These are phyloP conservation scores for Rubia balearica DNA, from an alignment of 305 asterid species.

Conservation along the genomic window DNA sequence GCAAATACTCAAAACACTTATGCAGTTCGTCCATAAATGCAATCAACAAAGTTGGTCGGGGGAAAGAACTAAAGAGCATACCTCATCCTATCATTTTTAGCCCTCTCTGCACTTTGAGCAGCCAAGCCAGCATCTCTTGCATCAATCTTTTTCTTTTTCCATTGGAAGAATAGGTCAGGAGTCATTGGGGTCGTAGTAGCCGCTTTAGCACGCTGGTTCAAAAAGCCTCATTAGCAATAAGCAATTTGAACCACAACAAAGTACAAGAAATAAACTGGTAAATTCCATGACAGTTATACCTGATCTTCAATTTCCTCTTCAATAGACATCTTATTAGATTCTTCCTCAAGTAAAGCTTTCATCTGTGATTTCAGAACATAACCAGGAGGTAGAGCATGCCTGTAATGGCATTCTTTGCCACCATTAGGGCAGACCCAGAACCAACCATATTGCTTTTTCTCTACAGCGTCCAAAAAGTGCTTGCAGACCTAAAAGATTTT, in stretches of 20 bases:
- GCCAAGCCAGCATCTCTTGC: constrained; percentile 79
- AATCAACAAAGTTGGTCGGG: constrained; percentile 2
- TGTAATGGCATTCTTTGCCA: constrained; percentile 72
- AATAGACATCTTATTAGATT: constrained; percentile 54
- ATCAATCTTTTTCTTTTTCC: constrained; percentile 77
- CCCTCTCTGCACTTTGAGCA: constrained; percentile 82
- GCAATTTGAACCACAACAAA: background rate
- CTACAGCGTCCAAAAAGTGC: constrained; percentile 92
- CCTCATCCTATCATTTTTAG: constrained; percentile 98
- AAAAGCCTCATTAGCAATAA: constrained; percentile 14
- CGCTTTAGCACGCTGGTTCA: constrained; percentile 68
- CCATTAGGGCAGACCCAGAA: constrained; percentile 97
- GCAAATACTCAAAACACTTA: constrained; percentile 12
- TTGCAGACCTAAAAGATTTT: constrained; percentile 66
- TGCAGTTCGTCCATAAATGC: background rate
- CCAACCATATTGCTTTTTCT: constrained; percentile 97
- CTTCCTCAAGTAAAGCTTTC: constrained; percentile 94
- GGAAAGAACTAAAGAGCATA: constrained; percentile 18
- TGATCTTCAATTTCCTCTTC: constrained; percentile 95
- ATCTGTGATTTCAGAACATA: constrained; percentile 85
- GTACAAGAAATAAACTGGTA: background rate
- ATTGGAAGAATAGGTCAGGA: constrained; percentile 70
- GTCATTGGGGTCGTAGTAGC: constrained; percentile 75
- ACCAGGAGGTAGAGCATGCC: constrained; percentile 96
- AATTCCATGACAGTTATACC: constrained; percentile 31